Conservation (phyloP, 2,329 filamentous ascomycete genomes). For the Metarhizium anisopliae region DNA sequence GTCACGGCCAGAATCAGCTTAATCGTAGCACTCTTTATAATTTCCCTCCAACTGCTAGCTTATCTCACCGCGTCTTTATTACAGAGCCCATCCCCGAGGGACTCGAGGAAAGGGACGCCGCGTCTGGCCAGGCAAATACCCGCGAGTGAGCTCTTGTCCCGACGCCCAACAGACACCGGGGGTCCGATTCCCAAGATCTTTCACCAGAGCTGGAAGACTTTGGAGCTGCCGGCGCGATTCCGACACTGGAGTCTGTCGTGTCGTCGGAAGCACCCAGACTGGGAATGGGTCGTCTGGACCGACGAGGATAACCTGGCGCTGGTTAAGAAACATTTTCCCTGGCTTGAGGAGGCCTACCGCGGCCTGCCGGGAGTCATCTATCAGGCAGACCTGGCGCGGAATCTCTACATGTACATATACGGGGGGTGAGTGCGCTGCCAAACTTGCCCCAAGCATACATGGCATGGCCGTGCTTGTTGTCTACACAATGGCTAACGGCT, state of each 20-base stretch:
- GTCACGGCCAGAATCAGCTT: no score
- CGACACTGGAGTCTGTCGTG: slow-evolving; percentile 22
- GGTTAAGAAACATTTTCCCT: slow-evolving; percentile 21
- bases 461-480: no score
- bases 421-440: slow-evolving; percentile 16
- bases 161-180: background rate
- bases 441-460: no score
- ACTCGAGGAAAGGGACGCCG: no score
- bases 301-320: slow-evolving; percentile 26
- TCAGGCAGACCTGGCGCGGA: slow-evolving; percentile 21
- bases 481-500: background rate
- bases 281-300: slow-evolving; percentile 28
- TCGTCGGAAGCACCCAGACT: slow-evolving; percentile 19
- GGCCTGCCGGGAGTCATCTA: slow-evolving; percentile 22
- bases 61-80: no score
- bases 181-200: slow-evolving; percentile 27
- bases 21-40: no score
- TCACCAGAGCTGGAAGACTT: slow-evolving; percentile 19
- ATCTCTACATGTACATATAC: slow-evolving; percentile 28
- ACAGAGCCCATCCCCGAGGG: no score
- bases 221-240: slow-evolving; percentile 17
- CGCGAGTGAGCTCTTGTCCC: background rate
- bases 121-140: background rate
- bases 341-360: slow-evolving; percentile 19
- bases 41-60: no score